Base-by-base conservation (phyloP, 805 yeast species). In the Candida schatavii region DNA sequence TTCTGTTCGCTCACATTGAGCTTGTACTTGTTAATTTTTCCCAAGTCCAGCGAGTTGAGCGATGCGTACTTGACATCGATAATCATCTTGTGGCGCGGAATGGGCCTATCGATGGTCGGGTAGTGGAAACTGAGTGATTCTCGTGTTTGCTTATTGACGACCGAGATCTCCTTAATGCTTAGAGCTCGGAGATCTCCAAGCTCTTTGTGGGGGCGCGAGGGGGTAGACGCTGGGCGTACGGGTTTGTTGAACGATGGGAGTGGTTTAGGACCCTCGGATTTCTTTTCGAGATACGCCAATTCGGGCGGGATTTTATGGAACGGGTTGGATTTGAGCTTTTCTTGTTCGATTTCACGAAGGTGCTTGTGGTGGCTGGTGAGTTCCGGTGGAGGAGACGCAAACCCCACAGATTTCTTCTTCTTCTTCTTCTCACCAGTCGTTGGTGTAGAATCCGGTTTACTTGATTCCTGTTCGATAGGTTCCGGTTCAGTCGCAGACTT, bases 41-140 rank as follows among this genome's bases (percentile, higher is more conserved):
- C 72, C 49, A 81, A 53, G 54, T 85, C 95, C 38, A 77, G 68
- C 2, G 91, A 85, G 51, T 81, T 83, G 29, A 86, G 62, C 1
- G 84, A 77, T 1, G 78, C 81, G 43, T 77, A 77, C 35, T 67
- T 65, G 19, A 83, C 78, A 48, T 81, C 76, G 10, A 86, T 78
- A 17, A 85, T 65, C 4, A 85, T 53, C 39, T 71, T 70, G 50
- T 69, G 66, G 23, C 68, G 55, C 5, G 68, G 61, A 37, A 80
- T 61, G 2, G 83, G 85, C 18, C 72, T 52, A 22, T 70, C 70
- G 37, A 77, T 69, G 31, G 70, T 72, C 18, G 68, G 70, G 48
- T 76, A 73, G 47, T 77, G 76, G 55, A 80, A 81, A 27, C 78
- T 77, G 51, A 81, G 68, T 37, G 62, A 68, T 11, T 22, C 38